Evolutionary conservation across 805 yeast species (phyloP), one percentile per base, ranked within the genome.

Genomic region (Yamadazyma insecticola): DNA sequence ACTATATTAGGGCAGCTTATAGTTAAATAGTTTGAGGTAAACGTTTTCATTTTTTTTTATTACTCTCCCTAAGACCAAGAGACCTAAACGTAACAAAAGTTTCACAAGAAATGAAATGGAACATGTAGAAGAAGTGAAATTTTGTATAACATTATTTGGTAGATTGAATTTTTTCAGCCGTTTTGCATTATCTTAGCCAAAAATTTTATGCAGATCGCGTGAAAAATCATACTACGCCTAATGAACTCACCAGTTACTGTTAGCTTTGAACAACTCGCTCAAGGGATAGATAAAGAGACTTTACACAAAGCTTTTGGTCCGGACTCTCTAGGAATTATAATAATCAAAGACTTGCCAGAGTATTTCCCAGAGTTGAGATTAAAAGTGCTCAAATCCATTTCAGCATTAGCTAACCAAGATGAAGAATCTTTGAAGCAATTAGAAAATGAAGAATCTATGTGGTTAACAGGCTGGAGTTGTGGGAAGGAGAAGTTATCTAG

Each of bases 401-500:
- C 72, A 3, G 44, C 47, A 16, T 51, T 75, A 16, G 72, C 74
- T 13, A 51, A 50, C 23, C 53, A 70, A 3, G 61, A 72, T 1
- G 32, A 31, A 6, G 45, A 45, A 2, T 48, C 51, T 7, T 51
- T 75, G 21, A 47, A 44, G 3, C 27, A 40, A 12, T 53, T 75
- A 32, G 80, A 74, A 41, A 57, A 55, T 15, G 70, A 68, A 12
- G 76, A 72, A 30, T 65, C 75, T 0, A 55, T 50, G 39, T 76
- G 76, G 71, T 52, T 74, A 6, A 69, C 72, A 1, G 83, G 81
- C 1, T 76, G 81, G 81, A 74, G 81, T 6, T 49, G 74, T 15
- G 81, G 81, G 1, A 69, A 65, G 31, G 82, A 76, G 41, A 62
- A 50, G 20, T 56, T 76, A 21, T 60, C 60, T 1, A 31, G 34